These are phyloP conservation scores for Achaetomium macrosporum DNA, from an alignment of 2,329 filamentous ascomycete species.

Conservation along the genomic window DNA sequence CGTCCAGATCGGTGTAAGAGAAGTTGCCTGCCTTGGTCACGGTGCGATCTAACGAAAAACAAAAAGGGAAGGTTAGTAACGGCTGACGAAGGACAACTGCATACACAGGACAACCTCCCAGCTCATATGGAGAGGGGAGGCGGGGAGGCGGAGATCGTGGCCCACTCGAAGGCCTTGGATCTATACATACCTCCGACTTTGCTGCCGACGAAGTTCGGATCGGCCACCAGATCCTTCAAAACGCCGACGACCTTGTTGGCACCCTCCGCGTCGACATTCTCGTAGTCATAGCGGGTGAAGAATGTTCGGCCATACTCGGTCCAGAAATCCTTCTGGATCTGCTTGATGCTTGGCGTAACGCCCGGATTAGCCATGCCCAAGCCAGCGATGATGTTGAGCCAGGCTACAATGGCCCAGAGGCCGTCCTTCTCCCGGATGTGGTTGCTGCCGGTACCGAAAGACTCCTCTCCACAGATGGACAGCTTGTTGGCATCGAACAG, in stretches of 20 bases:
- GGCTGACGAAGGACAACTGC: neutral
- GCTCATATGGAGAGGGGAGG: neutral
- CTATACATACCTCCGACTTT: constrained; percentile 58
- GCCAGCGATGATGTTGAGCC: constrained; percentile 97
- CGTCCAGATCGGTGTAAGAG: constrained; percentile 97
- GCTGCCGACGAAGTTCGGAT: constrained; percentile 72
- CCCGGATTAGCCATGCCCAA: constrained; percentile 75
- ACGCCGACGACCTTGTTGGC: constrained; percentile 85
- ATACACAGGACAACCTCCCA: neutral
- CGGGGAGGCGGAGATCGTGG: neutral
- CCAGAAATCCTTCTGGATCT: constrained; percentile 98
- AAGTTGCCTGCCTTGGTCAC: constrained; percentile 92
- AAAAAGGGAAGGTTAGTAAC: constrained; percentile 21
- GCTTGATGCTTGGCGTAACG: constrained; percentile 83
- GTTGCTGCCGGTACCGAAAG: constrained; percentile 95
- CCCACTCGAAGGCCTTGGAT: too few species aligned
- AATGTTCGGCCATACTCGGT: constrained; percentile 91
- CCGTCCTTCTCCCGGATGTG: constrained; percentile 99
- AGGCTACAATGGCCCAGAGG: constrained; percentile 93
- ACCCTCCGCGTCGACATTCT: constrained; percentile 85
- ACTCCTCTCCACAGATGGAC: constrained; percentile 98
- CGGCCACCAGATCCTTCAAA: constrained; percentile 70
- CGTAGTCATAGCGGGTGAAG: constrained; percentile 99
- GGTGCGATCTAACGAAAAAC: constrained; percentile 53
- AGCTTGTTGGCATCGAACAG: constrained; percentile 92